These are phyloP conservation scores for Tetracladium setigerum DNA, from an alignment of 495 filamentous ascomycete species.

Conservation along the genomic window DNA sequence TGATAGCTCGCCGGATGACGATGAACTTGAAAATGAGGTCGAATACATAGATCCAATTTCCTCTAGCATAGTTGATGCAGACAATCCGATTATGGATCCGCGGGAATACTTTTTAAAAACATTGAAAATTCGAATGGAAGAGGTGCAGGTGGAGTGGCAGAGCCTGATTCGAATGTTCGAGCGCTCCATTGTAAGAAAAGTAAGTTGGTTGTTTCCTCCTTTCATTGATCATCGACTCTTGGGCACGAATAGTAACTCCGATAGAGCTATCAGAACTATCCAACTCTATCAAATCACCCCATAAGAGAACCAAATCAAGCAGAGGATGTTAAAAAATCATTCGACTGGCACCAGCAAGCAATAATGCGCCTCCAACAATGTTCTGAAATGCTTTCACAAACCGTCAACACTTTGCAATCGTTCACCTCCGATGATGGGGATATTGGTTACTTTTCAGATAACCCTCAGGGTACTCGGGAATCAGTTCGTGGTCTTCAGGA, in stretches of 20 bases:
- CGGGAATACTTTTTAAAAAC: not conserved
- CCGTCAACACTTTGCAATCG: not conserved
- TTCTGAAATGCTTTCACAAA: not conserved
- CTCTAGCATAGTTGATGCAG: not conserved
- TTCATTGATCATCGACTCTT: not conserved
- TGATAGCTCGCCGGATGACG: not conserved
- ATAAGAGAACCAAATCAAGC: not conserved
- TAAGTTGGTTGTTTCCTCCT: not conserved
- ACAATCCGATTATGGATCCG: conserved; percentile 7
- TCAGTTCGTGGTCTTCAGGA: not conserved
- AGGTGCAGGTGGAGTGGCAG: not conserved
- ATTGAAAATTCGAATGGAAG: not conserved
- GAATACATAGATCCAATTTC: conserved; percentile 1
- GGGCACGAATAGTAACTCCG: too few species aligned
- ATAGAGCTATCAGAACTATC: not conserved
- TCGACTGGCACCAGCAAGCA: conserved; percentile 1
- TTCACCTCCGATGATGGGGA: not conserved
- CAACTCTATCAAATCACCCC: not conserved
- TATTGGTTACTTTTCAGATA: conserved; percentile 2
- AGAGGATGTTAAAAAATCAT: not conserved
- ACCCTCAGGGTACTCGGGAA: not conserved
- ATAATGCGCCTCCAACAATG: not conserved
- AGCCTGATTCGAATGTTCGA: not conserved
- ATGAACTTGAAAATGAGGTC: not conserved
- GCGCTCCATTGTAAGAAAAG: not conserved